phyloP scores from a whole-genome alignment of 805 yeast species.

The Saturnispora diversa region DNA sequence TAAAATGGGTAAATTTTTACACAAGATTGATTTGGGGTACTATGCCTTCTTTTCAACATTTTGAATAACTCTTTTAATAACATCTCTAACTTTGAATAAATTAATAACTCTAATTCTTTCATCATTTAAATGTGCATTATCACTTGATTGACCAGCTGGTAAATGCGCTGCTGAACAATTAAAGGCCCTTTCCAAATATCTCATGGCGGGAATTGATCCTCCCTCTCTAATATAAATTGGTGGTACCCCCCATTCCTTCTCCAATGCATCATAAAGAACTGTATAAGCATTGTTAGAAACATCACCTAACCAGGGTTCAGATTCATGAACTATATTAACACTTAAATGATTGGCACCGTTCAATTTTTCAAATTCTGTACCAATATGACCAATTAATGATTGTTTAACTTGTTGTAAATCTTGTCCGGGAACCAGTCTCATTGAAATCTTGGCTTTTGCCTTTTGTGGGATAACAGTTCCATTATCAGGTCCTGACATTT shows the following conservation, averaged over 20 bases:
- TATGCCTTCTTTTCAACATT: background rate
- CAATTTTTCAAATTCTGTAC: constrained; percentile 39
- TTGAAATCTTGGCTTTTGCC: constrained; percentile 69
- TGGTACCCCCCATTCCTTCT: constrained; percentile 65
- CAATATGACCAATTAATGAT: constrained; percentile 40
- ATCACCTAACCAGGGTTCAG: constrained; percentile 96
- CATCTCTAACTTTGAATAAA: constrained; percentile 61
- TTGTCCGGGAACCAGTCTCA: constrained; percentile 88
- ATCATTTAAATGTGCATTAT: constrained; percentile 86
- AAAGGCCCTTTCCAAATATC: constrained; percentile 75
- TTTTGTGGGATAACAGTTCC: constrained; percentile 81
- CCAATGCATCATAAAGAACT: constrained; percentile 53
- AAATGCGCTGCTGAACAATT: constrained; percentile 88
- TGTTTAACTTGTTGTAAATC: constrained; percentile 50
- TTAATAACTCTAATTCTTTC: constrained; percentile 78
- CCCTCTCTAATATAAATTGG: constrained; percentile 92
- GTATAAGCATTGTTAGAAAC: constrained; percentile 66
- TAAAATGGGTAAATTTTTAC: too few species aligned
- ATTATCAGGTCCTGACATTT: constrained; percentile 85
- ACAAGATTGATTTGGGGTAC: too few species aligned
- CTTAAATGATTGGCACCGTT: constrained; percentile 54
- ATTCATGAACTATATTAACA: constrained; percentile 65
- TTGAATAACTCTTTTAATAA: constrained; percentile 45
- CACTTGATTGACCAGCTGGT: constrained; percentile 94
- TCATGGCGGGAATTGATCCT: constrained; percentile 88